Evolutionary conservation across 768 basidiomycete genomes (phyloP).

Genomic region (Peribolospora baueri): DNA sequence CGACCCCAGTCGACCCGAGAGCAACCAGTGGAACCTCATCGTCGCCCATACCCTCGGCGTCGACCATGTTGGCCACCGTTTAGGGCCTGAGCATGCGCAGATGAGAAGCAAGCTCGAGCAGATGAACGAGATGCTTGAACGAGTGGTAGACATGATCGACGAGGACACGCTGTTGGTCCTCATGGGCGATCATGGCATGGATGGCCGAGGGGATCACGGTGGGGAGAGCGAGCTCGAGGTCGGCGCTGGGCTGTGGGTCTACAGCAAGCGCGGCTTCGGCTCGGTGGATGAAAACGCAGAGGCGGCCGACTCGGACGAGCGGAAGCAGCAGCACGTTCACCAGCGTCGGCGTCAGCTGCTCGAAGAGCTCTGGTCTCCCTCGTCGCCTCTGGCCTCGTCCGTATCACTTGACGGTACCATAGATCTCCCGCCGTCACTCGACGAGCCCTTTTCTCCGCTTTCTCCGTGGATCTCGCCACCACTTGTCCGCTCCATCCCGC

Average conservation of each 20-base stretch:
- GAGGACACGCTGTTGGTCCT: slow-evolving; percentile 78
- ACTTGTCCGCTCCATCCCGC: slow-evolving; percentile 43
- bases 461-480: slow-evolving; percentile 5
- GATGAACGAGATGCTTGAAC: slow-evolving; percentile 54
- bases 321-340: not conserved
- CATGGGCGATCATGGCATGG: slow-evolving; percentile 95
- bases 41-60: slow-evolving; percentile 87
- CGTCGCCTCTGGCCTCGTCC: slow-evolving; percentile 2
- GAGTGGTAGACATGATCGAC: slow-evolving; percentile 40
- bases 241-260: slow-evolving; percentile 69
- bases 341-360: not conserved
- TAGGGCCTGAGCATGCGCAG: slow-evolving; percentile 64
- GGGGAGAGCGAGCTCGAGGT: slow-evolving; percentile 72
- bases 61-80: slow-evolving; percentile 84
- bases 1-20: slow-evolving; percentile 1
- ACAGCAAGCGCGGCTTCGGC: slow-evolving; percentile 20
- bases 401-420: not conserved
- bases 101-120: slow-evolving; percentile 69
- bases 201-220: slow-evolving; percentile 76
- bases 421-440: slow-evolving; percentile 12
- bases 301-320: not conserved
- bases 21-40: slow-evolving; percentile 48
- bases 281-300: not conserved
- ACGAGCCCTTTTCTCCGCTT: slow-evolving; percentile 1
- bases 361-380: slow-evolving; percentile 13